Evolutionary conservation across 169 alveolate genomes (phyloP).

Genomic region (Cryptosporidium sp.): DNA sequence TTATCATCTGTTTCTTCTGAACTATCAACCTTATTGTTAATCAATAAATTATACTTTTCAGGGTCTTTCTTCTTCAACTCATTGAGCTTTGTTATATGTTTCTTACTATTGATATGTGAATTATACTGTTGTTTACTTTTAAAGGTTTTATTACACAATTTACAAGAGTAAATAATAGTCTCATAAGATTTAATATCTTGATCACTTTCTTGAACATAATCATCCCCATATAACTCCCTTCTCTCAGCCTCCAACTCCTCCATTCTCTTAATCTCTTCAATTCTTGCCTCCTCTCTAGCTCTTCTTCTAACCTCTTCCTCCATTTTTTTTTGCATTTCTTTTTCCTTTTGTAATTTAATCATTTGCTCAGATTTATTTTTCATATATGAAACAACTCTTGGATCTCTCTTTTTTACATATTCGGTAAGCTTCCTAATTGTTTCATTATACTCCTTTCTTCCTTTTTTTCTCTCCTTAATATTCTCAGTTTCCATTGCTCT

Average conservation of each 20-base stretch:
- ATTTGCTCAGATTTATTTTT: conserved; percentile 53
- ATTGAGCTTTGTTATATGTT: conserved; percentile 78
- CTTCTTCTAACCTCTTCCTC: conserved; percentile 68
- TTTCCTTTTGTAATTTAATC: conserved; percentile 14
- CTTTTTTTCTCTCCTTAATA: conserved; percentile 84
- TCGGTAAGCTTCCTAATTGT: conserved; percentile 82
- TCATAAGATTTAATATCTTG: conserved; percentile 6
- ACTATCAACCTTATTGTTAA: conserved; percentile 13
- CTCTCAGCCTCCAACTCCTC: conserved; percentile 75
- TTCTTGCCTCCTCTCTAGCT: conserved; percentile 62
- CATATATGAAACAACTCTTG: conserved; percentile 69
- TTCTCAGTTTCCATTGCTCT: conserved; percentile 84
- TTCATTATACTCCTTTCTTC: conserved; percentile 84
- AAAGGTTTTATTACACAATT: conserved; percentile 81
- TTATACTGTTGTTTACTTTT: conserved; percentile 79
- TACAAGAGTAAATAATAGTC: conserved; percentile 78
- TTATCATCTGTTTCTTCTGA: conserved; percentile 24
- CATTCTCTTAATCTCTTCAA: conserved; percentile 75
- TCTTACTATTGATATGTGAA: conserved; percentile 82
- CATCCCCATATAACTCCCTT: conserved; percentile 31
- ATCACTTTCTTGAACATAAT: background rate
- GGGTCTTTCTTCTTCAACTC: conserved; percentile 1
- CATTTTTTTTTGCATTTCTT: conserved; percentile 44
- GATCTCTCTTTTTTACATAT: conserved; percentile 81
- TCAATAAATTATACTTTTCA: background rate